Evolutionary conservation across 441 rosid species (phyloP), one percentile per base, ranked within the genome.

Genomic region (Erysimum cheiri): DNA sequence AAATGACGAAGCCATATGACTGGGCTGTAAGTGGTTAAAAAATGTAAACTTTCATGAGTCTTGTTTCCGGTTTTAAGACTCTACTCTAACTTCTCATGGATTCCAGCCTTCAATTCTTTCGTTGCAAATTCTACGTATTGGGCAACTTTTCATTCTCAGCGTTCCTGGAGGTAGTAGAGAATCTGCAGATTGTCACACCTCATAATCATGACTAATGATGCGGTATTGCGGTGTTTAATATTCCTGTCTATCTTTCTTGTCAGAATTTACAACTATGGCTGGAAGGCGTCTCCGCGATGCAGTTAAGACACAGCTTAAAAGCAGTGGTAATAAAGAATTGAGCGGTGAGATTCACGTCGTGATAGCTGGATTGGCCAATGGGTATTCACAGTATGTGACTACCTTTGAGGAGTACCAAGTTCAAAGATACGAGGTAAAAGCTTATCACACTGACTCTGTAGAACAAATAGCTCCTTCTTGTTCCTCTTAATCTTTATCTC

Each of bases 251-350:
- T 66, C 78, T 66, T 61, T 64, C 60, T 63, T 67, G 40, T 58
- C 84, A 95, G 99, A 95, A 81, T 95, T 92, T 69, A 87, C 97
- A 47, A 90, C 99, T 69, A 95, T 95, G 99, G 91, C 98, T 73
- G 98, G 99, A 77, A 90, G 99, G 82, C 96, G 92, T 32, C 98
- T 95, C 67, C 87, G 98, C n/a, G 91, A 90, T 69, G 95, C 98
- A 64, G 96, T 93, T 71, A 85, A 84, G 81, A 35, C 80, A 1
- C 82, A 89, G 58, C 92, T 93, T 47, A 70, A 79, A 68, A 78
- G 84, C 78, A 78, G 76, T 43, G 83, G 82, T 35, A 74, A 78
- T 43, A 72, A 66, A 62, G 81, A 89, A 65, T 81, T 83, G 52
- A 62, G 37, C 4, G 64, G 80, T 69, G 44, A 82, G 61, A 81